These are phyloP conservation scores for Hypericum perforatum DNA, from an alignment of 345 rosid genomes.

Conservation along the genomic window DNA sequence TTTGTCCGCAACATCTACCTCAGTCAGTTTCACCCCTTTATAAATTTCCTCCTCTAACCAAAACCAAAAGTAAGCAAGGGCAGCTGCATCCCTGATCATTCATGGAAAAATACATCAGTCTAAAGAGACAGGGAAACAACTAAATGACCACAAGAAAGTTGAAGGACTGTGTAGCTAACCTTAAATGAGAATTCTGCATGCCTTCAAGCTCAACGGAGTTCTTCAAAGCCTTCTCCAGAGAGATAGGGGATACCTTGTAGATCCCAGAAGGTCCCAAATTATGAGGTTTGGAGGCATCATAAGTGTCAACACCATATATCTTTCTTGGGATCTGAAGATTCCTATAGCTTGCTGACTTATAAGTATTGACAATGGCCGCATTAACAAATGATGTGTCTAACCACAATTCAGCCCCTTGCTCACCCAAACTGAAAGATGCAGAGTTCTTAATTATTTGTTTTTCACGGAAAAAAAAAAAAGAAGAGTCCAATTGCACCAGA, in stretches of 20 bases:
- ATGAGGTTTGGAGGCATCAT: slow-evolving; percentile 24
- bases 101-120: no score
- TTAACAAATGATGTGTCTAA: slow-evolving; percentile 75
- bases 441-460: not conserved
- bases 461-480: no score
- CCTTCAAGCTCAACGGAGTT: slow-evolving; percentile 76
- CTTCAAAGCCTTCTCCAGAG: slow-evolving; percentile 76
- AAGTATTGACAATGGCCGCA: slow-evolving; percentile 69
- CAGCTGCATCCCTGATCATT: slow-evolving; percentile 84
- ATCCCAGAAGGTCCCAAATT: slow-evolving; percentile 47
- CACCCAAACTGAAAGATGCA: slow-evolving; percentile 52
- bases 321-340: slow-evolving; percentile 25
- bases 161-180: slow-evolving; percentile 29
- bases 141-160: no score
- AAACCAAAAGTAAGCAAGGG: slow-evolving; percentile 79
- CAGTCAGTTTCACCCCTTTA: slow-evolving; percentile 53
- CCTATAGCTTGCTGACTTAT: slow-evolving; percentile 49
- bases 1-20: slow-evolving; percentile 78
- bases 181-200: slow-evolving; percentile 75
- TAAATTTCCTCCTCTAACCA: slow-evolving; percentile 84
- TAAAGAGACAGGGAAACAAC: no score
- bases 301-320: slow-evolving; percentile 19
- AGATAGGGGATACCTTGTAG: slow-evolving; percentile 68
- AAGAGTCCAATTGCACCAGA: slow-evolving; percentile 6
- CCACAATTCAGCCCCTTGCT: slow-evolving; percentile 63